Percentiles rank a stretch among this genome's conserved stretches.
Evolutionary conservation across 2,329 filamentous ascomycete species (phyloP).

Genomic region (Colletotrichum liaoningense): DNA sequence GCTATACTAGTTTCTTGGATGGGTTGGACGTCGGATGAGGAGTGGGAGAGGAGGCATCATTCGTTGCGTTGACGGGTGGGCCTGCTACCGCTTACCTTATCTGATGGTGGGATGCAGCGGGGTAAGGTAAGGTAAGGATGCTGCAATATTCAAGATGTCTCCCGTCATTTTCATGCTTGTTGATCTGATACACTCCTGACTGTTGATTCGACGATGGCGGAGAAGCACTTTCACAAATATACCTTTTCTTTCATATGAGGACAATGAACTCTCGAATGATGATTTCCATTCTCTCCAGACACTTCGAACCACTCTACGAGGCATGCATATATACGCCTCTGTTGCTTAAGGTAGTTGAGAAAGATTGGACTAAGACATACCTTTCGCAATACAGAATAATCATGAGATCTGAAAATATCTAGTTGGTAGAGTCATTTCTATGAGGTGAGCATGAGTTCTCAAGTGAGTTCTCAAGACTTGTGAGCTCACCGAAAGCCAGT

Average conservation of each 20-base stretch:
- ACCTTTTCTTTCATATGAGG: not conserved
- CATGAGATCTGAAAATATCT: not conserved
- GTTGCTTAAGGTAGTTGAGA: not conserved
- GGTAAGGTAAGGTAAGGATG: conserved; percentile 13
- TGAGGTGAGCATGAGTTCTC: not conserved
- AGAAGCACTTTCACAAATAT: not conserved
- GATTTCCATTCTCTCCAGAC: not conserved
- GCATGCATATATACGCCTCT: not conserved
- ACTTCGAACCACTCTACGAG: not conserved
- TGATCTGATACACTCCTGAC: not conserved
- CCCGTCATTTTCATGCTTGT: not conserved
- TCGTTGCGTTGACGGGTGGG: not conserved
- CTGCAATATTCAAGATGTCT: conserved; percentile 2
- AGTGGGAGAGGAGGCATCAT: not conserved
- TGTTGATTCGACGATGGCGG: not conserved
- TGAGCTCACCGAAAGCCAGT: not conserved
- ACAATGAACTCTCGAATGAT: not conserved
- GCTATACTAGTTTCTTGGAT: not conserved
- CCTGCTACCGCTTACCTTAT: conserved; percentile 32
- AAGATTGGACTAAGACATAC: not conserved
- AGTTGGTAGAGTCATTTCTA: not conserved
- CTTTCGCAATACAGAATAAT: too few species aligned
- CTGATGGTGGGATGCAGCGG: conserved; percentile 26
- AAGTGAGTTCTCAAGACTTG: not conserved
- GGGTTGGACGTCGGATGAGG: not conserved